phyloP scores from a whole-genome alignment of 208 protist species.

The Strigomonas galati region DNA sequence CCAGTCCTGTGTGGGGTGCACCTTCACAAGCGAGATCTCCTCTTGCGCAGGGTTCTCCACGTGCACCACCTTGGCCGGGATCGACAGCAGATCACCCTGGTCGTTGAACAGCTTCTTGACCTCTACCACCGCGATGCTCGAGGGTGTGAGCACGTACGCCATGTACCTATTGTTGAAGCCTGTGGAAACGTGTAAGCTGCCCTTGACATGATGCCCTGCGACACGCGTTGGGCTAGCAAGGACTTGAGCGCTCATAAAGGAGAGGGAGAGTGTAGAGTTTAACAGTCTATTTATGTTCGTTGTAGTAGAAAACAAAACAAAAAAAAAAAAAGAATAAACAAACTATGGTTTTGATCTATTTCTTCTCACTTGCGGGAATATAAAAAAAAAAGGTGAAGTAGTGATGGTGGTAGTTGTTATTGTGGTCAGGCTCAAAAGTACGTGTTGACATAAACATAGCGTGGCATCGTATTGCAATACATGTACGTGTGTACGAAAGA shows the following conservation, averaged over 20 bases:
- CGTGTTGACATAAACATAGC: neutral
- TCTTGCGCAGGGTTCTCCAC: constrained; percentile 15
- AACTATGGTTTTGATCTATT: neutral
- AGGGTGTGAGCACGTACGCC: constrained; percentile 18
- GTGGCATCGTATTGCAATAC: neutral
- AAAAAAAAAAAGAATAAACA: neutral
- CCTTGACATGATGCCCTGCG: constrained; percentile 26
- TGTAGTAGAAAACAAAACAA: constrained; percentile 1
- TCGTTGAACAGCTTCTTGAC: constrained; percentile 3
- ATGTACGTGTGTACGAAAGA: neutral
- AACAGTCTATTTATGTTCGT: too few relatives aligned
- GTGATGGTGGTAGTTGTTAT: neutral
- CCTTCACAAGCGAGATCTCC: constrained; percentile 42
- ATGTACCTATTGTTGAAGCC: constrained; percentile 21
- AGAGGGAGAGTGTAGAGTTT: too few relatives aligned
- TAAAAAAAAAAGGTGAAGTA: neutral
- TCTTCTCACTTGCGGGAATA: too few relatives aligned
- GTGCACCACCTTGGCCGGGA: constrained; percentile 7
- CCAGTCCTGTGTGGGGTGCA: constrained; percentile 51
- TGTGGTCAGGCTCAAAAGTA: neutral
- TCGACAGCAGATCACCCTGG: too few relatives aligned
- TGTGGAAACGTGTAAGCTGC: constrained; percentile 26
- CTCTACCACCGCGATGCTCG: constrained; percentile 19
- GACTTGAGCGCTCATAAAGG: too few relatives aligned
- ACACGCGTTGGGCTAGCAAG: constrained; percentile 4